Evolutionary conservation across 108 stramenopile genomes (phyloP).

Genomic region (Conticribra guillardii): DNA sequence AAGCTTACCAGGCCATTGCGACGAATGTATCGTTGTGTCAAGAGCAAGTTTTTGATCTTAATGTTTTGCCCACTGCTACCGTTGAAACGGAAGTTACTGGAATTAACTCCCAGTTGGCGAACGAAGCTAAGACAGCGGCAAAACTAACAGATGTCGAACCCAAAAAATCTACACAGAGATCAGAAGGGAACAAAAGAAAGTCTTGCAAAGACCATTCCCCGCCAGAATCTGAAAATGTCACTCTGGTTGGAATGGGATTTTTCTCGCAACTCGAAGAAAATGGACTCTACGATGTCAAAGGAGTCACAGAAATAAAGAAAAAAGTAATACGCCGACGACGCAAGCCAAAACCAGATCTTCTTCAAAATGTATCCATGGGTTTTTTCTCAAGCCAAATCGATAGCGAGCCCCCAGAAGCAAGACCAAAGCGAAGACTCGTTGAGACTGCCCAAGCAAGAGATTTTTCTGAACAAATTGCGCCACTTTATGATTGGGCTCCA

Average conservation of each 20-base stretch:
- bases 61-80: no score
- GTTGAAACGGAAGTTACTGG: no score
- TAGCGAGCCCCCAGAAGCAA: not conserved
- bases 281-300: not conserved
- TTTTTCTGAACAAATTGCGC: not conserved
- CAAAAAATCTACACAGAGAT: no score
- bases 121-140: not conserved
- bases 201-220: not conserved
- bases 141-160: not conserved
- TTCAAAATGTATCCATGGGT: not conserved
- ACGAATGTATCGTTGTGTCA: no score
- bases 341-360: not conserved
- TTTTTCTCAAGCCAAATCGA: not conserved
- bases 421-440: not conserved
- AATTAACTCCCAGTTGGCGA: not conserved
- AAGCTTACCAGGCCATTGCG: no score
- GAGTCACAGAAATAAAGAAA: not conserved
- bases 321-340: not conserved
- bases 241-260: not conserved
- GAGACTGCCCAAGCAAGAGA: not conserved
- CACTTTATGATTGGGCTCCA: not conserved
- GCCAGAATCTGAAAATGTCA: not conserved
- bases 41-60: no score
- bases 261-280: not conserved
- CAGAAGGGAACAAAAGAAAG: not conserved